Evolutionary conservation across 2,329 filamentous ascomycete genomes (phyloP), one percentile per base, ranked within the genome.

Genomic region (Pyricularia grisea): DNA sequence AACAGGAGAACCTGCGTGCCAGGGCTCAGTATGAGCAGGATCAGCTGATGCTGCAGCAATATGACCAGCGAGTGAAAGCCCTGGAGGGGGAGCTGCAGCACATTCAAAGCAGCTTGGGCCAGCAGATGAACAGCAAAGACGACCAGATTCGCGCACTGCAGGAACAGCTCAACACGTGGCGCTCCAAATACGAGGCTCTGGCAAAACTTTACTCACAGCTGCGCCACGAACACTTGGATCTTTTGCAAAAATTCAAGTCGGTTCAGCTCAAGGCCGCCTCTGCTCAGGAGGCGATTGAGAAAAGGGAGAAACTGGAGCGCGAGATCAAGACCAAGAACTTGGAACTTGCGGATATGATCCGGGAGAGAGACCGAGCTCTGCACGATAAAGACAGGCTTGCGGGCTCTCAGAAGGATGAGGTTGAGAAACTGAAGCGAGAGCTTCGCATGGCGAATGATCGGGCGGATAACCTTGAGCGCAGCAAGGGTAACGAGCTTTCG

Each of bases 271-370:
- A 98, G 84, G 95, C 95, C 1, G 93, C 94, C 20, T 98, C 94
- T 5, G 95, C 95, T 0, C 94, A 98, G 77, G 95, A 99, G 81
- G 95, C 95, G 1, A 97, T 98, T 72, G 95, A 98, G 69, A 90
- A 88, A 74, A 90, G 94, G 10, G 95, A 99, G 82, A 97, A 96
- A 83, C 85, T 99, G 68, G 93, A 98, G 81, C 91, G 94, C 42
- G 95, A 99, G 81, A 91, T 99, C 78, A 99, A 99, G 87, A 97
- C 94, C 33, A 99, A 99, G 87, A 99, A 99, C 77, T 83, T 99
- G n/a, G 95, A 99, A 79, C 82, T 99, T 71, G 95, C 95, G 36
- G 93, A 98, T 78, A 98, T 99, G 95, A 99, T 99, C 72, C 88
- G 95, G 63, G 95, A 99, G 81, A 87, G 95, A 74, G 95, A 99